These are phyloP conservation scores for Melaleuca quinquenervia DNA, from an alignment of 345 rosid genomes.

Conservation along the genomic window DNA sequence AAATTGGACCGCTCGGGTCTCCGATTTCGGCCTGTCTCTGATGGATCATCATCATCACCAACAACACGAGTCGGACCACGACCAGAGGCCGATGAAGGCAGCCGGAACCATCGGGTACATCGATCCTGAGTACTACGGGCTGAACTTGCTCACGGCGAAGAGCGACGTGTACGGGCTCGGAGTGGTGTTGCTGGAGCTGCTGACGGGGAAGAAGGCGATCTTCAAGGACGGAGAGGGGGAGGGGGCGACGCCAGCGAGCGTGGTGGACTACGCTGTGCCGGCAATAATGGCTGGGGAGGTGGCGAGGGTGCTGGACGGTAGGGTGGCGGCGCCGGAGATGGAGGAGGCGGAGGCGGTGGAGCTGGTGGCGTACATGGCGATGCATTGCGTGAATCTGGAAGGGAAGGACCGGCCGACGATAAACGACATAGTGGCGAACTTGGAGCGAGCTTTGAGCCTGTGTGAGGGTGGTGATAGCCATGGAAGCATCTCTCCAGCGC, in stretches of 20 bases:
- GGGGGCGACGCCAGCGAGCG: conserved; percentile 32
- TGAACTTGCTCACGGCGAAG: conserved; percentile 66
- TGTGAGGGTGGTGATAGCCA: conserved; percentile 61
- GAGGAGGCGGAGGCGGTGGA: conserved; percentile 79
- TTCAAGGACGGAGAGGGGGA: conserved; percentile 22
- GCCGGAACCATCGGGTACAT: conserved; percentile 90
- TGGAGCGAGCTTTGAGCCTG: conserved; percentile 59
- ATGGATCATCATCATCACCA: conserved; percentile 21
- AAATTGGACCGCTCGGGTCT: conserved; percentile 68
- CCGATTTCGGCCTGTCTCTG: conserved; percentile 76
- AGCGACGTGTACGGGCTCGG: conserved; percentile 91
- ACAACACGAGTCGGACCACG: not conserved
- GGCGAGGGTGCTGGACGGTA: conserved; percentile 39
- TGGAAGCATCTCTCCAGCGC: conserved; percentile 73
- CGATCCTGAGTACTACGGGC: conserved; percentile 88
- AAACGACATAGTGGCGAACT: conserved; percentile 45
- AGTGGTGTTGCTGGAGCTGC: conserved; percentile 63
- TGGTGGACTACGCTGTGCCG: conserved; percentile 66
- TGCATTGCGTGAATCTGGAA: conserved; percentile 68
- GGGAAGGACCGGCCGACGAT: conserved; percentile 66
- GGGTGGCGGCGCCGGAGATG: conserved; percentile 43
- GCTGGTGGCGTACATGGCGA: conserved; percentile 63
- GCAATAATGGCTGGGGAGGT: conserved; percentile 33
- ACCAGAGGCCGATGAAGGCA: conserved; percentile 45
- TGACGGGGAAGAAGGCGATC: conserved; percentile 70